Conservation (phyloP, 345 rosid species). For the Eucalyptus cloeziana region DNA sequence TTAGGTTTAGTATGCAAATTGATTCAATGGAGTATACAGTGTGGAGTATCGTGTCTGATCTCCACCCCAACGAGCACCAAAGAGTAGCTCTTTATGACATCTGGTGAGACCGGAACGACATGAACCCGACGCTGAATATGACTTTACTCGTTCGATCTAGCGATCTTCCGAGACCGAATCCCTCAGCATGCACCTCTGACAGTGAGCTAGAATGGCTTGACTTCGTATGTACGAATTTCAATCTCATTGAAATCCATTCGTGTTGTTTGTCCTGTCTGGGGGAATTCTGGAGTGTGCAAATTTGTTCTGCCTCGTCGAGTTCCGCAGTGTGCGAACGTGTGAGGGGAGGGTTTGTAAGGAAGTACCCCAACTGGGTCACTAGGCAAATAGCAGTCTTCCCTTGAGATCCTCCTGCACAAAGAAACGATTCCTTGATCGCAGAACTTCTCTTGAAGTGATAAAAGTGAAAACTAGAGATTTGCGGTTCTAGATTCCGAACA, state of each 20-base stretch:
- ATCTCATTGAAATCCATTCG: neutral
- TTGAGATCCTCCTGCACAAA: neutral
- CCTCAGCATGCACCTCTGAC: neutral
- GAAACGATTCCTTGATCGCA: neutral
- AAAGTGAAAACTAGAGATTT: neutral
- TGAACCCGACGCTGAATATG: neutral
- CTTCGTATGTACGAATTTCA: neutral
- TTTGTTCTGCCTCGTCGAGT: neutral
- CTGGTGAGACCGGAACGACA: neutral
- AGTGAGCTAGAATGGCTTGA: neutral
- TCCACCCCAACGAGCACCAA: no score
- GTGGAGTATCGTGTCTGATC: no score
- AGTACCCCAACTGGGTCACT: neutral
- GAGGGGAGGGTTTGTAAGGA: rapidly evolving
- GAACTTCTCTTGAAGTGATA: neutral
- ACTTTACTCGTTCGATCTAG: neutral
- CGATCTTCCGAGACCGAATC: neutral
- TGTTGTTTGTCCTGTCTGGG: neutral
- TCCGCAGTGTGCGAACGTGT: neutral
- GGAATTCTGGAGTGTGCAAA: neutral
- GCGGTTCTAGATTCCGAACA: rapidly evolving
- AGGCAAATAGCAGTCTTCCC: neutral
- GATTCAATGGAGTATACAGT: neutral
- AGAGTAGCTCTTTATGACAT: neutral
- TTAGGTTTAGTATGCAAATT: neutral